Evolutionary conservation across 768 basidiomycete genomes (phyloP).

Genomic region (Boletus eberwhitei): DNA sequence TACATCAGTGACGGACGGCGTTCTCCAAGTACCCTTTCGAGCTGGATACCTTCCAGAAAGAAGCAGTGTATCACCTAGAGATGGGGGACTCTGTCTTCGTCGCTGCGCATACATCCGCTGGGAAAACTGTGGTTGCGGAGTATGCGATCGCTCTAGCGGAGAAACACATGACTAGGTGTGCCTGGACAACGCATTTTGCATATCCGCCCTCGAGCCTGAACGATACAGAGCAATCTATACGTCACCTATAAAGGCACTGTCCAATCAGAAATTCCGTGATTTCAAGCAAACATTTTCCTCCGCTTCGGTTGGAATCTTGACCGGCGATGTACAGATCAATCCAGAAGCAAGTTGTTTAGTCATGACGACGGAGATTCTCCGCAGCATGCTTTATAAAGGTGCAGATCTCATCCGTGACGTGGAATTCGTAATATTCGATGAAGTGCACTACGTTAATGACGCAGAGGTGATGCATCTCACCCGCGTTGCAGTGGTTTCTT

Average conservation of each 20-base stretch:
- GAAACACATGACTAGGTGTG: conserved; percentile 97
- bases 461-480: conserved; percentile 66
- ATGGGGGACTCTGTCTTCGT: conserved; percentile 98
- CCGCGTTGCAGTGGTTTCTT: background rate
- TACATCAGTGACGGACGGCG: conserved; percentile 3
- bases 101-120: conserved; percentile 99
- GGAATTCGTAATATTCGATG: conserved; percentile 99
- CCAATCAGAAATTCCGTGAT: conserved; percentile 98
- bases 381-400: conserved; percentile 98
- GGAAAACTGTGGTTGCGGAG: conserved; percentile 98
- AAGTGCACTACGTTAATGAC: conserved; percentile 99
- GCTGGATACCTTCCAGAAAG: conserved; percentile 97
- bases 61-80: conserved; percentile 96
- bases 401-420: conserved; percentile 98
- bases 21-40: conserved; percentile 94
- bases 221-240: conserved; percentile 88
- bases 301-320: conserved; percentile 89
- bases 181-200: conserved; percentile 10
- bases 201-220: conserved; percentile 8
- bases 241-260: conserved; percentile 96
- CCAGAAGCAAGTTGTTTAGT: conserved; percentile 95
- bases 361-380: conserved; percentile 97
- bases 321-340: conserved; percentile 99
- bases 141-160: conserved; percentile 96
- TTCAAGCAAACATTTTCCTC: conserved; percentile 96